Evolutionary conservation across 192 early-diverging fungal genomes (phyloP).

Genomic region (Coemansia sp.): DNA sequence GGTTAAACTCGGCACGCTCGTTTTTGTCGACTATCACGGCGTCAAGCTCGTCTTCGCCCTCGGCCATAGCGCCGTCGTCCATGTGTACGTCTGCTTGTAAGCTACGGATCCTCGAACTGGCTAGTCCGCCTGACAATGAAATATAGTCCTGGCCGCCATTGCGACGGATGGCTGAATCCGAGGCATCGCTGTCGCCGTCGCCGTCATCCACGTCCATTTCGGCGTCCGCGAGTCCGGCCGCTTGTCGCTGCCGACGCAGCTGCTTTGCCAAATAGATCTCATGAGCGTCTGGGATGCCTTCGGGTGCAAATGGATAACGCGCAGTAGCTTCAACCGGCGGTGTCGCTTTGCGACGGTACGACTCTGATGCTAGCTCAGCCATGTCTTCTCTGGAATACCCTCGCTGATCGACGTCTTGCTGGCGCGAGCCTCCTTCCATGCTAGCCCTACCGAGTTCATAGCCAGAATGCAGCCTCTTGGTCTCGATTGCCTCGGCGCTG

Average conservation of each 20-base stretch:
- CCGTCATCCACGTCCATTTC: conserved; percentile 2
- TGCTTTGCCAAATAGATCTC: conserved; percentile 49
- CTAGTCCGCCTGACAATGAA: conserved; percentile 18
- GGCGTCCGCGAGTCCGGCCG: conserved; percentile 5
- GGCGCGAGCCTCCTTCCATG: background rate
- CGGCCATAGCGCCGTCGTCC: conserved; percentile 6
- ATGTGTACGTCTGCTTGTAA: background rate
- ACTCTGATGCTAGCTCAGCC: conserved; percentile 10
- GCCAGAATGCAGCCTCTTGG: conserved; percentile 3
- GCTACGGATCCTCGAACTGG: conserved; percentile 3
- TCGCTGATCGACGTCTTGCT: no score
- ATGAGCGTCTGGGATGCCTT: conserved; percentile 42
- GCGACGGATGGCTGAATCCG: background rate
- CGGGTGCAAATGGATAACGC: conserved; percentile 38
- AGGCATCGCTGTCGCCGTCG: conserved; percentile 1
- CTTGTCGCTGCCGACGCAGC: conserved; percentile 43
- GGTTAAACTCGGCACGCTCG: conserved; percentile 31
- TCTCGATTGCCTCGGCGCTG: background rate
- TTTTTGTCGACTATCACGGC: conserved; percentile 30
- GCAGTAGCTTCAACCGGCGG: background rate
- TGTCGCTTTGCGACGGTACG: background rate
- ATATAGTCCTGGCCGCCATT: conserved; percentile 28
- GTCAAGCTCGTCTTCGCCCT: conserved; percentile 44
- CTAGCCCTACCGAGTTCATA: background rate
- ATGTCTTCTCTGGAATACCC: conserved; percentile 20